phyloP scores from a whole-genome alignment of 257 asterid species.

The Solanum bukasovii region DNA sequence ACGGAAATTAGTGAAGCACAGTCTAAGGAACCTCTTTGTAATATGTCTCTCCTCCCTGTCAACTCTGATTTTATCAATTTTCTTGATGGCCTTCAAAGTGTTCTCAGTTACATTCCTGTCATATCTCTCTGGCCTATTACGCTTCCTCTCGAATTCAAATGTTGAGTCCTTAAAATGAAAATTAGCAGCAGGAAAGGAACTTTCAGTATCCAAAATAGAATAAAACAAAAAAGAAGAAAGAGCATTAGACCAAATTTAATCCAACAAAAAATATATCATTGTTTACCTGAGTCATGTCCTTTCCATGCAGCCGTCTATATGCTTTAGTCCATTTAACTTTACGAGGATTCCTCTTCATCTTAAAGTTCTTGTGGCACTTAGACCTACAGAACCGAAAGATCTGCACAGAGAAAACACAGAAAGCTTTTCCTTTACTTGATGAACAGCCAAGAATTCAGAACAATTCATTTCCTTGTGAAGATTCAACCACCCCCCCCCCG shows the following conservation, averaged over 20 bases:
- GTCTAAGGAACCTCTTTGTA: no score
- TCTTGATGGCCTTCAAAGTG: conserved; percentile 62
- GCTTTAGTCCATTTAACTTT: conserved; percentile 94
- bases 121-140: conserved; percentile 80
- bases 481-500: not conserved
- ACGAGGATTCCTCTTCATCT: conserved; percentile 97
- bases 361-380: conserved; percentile 85
- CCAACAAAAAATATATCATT: not conserved
- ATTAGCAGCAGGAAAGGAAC: not conserved
- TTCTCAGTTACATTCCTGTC: conserved; percentile 64
- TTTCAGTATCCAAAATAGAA: not conserved
- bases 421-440: not conserved
- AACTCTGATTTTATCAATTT: no score
- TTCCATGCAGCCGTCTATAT: conserved; percentile 69
- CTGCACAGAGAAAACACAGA: conserved; percentile 24
- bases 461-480: not conserved
- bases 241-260: not conserved
- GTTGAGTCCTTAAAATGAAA: conserved; percentile 64
- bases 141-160: conserved; percentile 84
- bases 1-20: not conserved
- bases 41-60: no score
- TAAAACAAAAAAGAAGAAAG: not conserved
- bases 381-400: conserved; percentile 80
- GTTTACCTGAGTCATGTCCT: conserved; percentile 91
- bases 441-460: no score